These are phyloP conservation scores for Leishmania turanica DNA, from an alignment of 208 protist genomes.

Conservation along the genomic window DNA sequence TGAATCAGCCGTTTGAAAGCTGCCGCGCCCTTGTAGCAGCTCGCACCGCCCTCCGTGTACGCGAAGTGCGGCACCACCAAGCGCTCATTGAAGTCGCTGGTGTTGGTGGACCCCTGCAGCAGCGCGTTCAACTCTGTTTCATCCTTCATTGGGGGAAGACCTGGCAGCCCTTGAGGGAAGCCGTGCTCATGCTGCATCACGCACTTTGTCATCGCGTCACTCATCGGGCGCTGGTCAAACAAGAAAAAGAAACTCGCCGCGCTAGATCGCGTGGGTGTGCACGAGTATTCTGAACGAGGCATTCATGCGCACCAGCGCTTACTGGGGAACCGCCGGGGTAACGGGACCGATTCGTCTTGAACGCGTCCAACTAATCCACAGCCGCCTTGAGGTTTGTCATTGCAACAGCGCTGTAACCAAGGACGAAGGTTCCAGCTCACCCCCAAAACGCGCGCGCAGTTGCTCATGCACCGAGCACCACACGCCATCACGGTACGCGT, in stretches of 20 bases:
- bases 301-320: constrained; percentile 30
- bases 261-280: constrained; percentile 31
- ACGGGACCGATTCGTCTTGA: constrained; percentile 15
- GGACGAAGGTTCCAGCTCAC: constrained; percentile 32
- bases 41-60: constrained; percentile 28
- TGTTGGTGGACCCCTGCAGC: constrained; percentile 20
- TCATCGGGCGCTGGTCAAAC: constrained; percentile 41
- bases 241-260: constrained; percentile 5
- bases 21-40: constrained; percentile 51
- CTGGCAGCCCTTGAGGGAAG: constrained; percentile 27
- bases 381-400: constrained; percentile 39
- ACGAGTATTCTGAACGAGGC: constrained; percentile 57
- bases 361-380: constrained; percentile 39
- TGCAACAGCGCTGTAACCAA: constrained; percentile 58
- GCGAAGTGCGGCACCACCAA: constrained; percentile 57
- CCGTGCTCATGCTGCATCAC: constrained; percentile 38
- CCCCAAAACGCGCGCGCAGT: constrained; percentile 28
- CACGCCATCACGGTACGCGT: constrained; percentile 28
- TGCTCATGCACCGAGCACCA: constrained; percentile 24
- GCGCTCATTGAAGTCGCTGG: constrained; percentile 48
- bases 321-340: constrained; percentile 39
- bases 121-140: constrained; percentile 15
- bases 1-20: constrained; percentile 39
- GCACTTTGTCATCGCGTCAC: constrained; percentile 39
- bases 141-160: constrained; percentile 23